Evolutionary conservation across 2,329 filamentous ascomycete genomes (phyloP), one percentile per base, ranked within the genome.

Genomic region (Exutisphaerella laricina): DNA sequence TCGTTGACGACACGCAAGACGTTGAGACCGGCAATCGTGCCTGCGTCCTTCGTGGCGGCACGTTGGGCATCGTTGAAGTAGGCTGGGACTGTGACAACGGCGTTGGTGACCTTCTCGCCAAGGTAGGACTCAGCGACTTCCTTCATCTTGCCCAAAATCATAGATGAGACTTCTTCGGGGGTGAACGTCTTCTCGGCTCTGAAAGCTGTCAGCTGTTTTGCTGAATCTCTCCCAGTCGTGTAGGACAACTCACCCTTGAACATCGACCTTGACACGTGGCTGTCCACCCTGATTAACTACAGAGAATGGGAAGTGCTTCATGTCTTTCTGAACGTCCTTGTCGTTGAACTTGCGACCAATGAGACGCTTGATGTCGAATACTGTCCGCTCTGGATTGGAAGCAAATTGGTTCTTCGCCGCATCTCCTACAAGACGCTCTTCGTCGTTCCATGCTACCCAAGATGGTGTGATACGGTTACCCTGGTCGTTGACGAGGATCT

Each of bases 51-150:
- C 71, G 90, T 97, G 59, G 88, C 88, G 74, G 96, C 90, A 73
- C 90, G 87, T 74, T 97, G 90, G 45, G 87, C 90, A 72, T 97
- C 90, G 73, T 96, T 97, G 80, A 97, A 97, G 78, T 97, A 97
- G 61, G 90, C 90, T 53, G 90, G 90, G 35, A 96, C 90, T 50
- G 90, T 97, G 58, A 97, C 90, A 51, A 97, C 90, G 59, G 88
- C 90, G 67, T 97, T 96, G 79, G 92, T 90, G 64, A 94, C 75
- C 49, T 82, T 80, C 77, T 88, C 94, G 71, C 84, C 81, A 55
- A 96, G 80, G 73, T 94, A 95, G 50, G 84, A 76, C 75, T 96
- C 89, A 55, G 90, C 90, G 42, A 90, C 96, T 77, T 96, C 90
- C 82, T 95, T 96, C 84, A 88, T 88, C 79, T 87, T 86, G 68